phyloP scores from a whole-genome alignment of 2,329 filamentous ascomycete species.

The Fusarium subglutinans region DNA sequence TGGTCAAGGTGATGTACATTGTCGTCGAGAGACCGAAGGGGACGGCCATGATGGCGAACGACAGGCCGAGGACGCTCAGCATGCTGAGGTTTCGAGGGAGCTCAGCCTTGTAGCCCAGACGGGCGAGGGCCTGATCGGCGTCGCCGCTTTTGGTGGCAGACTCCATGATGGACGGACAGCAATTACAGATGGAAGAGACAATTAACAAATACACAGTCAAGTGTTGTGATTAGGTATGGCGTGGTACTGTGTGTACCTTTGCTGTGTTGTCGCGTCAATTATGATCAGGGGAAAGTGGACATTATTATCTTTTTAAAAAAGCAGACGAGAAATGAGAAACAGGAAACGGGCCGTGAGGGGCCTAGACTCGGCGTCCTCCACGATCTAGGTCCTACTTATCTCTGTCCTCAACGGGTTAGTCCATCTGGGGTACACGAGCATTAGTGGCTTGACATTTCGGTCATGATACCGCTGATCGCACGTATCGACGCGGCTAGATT shows the following conservation, averaged over 20 bases:
- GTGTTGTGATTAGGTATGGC: background rate
- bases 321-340: conserved; percentile 16
- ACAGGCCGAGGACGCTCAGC: conserved; percentile 59
- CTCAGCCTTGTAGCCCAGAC: conserved; percentile 60
- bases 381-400: conserved; percentile 29
- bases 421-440: conserved; percentile 20
- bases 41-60: conserved; percentile 62
- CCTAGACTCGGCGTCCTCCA: conserved; percentile 23
- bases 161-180: conserved; percentile 13
- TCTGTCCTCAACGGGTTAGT: conserved; percentile 29
- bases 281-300: conserved; percentile 8
- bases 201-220: background rate
- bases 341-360: conserved; percentile 28
- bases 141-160: conserved; percentile 24
- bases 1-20: conserved; percentile 66
- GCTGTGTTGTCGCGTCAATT: background rate
- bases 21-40: conserved; percentile 61
- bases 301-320: conserved; percentile 16
- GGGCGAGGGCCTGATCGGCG: conserved; percentile 57
- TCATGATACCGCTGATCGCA: conserved; percentile 14
- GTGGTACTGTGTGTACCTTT: background rate
- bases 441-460: conserved; percentile 19
- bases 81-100: conserved; percentile 61
- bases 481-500: conserved; percentile 11
- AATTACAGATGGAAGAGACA: background rate